phyloP scores from a whole-genome alignment of 192 early-diverging fungal species.

The Funneliformis geosporum region DNA sequence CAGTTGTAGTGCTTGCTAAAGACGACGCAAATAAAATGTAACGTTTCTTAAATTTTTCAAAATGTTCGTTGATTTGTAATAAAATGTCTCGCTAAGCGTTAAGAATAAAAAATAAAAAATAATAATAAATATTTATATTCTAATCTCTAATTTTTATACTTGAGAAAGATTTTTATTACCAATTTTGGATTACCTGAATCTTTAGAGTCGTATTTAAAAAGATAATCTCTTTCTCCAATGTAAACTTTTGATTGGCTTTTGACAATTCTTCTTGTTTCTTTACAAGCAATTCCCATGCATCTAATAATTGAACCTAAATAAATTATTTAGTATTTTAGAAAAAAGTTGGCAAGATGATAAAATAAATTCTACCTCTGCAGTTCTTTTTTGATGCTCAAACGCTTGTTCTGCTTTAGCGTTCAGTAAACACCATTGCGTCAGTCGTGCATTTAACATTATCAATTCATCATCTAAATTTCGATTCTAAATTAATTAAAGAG shows the following conservation, averaged over 20 bases:
- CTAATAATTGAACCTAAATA: slow-evolving; percentile 15
- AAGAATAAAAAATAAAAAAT: neutral
- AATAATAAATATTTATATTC: neutral
- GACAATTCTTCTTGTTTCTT: slow-evolving; percentile 19
- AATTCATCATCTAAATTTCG: slow-evolving; percentile 23
- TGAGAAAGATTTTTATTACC: too few relatives aligned
- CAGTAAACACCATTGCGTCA: slow-evolving; percentile 29
- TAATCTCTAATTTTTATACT: too few relatives aligned
- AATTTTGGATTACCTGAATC: neutral
- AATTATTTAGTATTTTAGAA: neutral
- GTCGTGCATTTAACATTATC: slow-evolving; percentile 27
- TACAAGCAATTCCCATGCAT: slow-evolving; percentile 24
- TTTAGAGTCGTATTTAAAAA: neutral
- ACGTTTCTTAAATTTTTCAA: slow-evolving; percentile 18
- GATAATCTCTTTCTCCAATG: slow-evolving; percentile 16
- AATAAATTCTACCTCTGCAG: slow-evolving; percentile 1
- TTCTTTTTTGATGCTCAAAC: slow-evolving; percentile 21
- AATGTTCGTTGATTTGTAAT: slow-evolving; percentile 3
- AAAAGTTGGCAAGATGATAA: neutral
- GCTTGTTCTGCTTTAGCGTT: slow-evolving; percentile 17
- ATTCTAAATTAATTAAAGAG: neutral
- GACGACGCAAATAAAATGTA: slow-evolving; percentile 24
- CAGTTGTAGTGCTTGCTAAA: slow-evolving; percentile 15
- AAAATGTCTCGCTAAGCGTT: slow-evolving; percentile 2
- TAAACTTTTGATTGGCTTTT: neutral